Conservation (phyloP, 2,329 filamentous ascomycete genomes). For the Chalara sp. region DNA sequence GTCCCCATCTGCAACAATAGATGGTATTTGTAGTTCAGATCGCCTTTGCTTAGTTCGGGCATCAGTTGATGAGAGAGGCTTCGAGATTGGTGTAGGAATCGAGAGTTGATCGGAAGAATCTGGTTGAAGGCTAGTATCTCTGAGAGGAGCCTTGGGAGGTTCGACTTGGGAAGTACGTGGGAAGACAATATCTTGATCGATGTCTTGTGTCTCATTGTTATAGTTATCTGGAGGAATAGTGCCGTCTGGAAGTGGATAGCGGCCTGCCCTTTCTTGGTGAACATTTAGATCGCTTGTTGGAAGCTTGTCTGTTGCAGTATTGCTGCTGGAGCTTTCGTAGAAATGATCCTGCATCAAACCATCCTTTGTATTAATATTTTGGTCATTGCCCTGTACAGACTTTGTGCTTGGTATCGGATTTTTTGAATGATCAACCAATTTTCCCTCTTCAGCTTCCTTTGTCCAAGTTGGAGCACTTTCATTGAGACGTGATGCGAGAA, state of each 20-base stretch:
- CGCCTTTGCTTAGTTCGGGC: constrained; percentile 39
- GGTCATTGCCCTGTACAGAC: constrained; percentile 23
- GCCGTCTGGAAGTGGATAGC: too few relatives aligned
- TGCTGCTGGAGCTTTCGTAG: constrained; percentile 24
- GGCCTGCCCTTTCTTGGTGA: too few relatives aligned
- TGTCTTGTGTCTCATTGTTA: too few relatives aligned
- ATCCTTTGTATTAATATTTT: constrained; percentile 17
- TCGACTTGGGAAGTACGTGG: too few relatives aligned
- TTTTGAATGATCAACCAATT: constrained; percentile 10
- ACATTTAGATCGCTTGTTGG: too few relatives aligned
- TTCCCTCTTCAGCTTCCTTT: constrained; percentile 12
- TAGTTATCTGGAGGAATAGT: too few relatives aligned
- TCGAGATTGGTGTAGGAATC: constrained; percentile 33
- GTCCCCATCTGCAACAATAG: constrained; percentile 34
- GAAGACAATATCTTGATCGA: too few relatives aligned
- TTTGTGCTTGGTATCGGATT: constrained; percentile 18
- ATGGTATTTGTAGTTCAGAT: constrained; percentile 45
- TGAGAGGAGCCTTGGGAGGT: too few relatives aligned
- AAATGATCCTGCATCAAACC: constrained; percentile 44
- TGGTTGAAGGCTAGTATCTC: too few relatives aligned
- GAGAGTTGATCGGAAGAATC: constrained; percentile 27
- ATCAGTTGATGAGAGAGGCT: constrained; percentile 30
- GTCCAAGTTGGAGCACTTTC: constrained; percentile 32
- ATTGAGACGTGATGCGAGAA: constrained; percentile 50
- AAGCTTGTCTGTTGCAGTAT: constrained; percentile 29